These are phyloP conservation scores for Pseudodiploospora longispora DNA, from an alignment of 2,329 filamentous ascomycete species.

Conservation along the genomic window DNA sequence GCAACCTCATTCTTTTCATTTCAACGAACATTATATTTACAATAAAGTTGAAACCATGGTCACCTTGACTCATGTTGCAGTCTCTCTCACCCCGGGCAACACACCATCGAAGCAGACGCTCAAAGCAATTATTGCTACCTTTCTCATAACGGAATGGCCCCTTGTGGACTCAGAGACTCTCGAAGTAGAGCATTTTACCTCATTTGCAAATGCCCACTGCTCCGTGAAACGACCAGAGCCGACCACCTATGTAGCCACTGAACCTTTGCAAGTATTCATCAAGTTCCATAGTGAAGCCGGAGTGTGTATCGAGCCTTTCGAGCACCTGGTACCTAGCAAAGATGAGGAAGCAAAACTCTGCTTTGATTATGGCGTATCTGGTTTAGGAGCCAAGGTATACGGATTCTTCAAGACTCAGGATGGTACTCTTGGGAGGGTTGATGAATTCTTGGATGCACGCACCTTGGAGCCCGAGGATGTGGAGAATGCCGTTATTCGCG, in stretches of 20 bases:
- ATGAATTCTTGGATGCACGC: conserved; percentile 11
- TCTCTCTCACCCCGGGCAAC: conserved; percentile 7
- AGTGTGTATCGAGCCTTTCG: conserved; percentile 4
- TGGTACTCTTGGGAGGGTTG: conserved; percentile 10
- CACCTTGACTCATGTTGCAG: conserved; percentile 1
- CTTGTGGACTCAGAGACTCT: conserved; percentile 6
- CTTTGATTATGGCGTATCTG: conserved; percentile 7
- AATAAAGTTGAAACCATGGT: background rate
- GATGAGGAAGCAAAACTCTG: conserved; percentile 8
- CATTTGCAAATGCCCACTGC: conserved; percentile 9
- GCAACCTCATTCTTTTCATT: too few relatives aligned
- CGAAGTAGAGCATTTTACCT: conserved; percentile 4
- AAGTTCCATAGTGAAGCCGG: conserved; percentile 8
- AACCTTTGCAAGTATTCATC: conserved; percentile 13
- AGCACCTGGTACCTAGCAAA: conserved; percentile 9
- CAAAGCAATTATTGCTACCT: conserved; percentile 9
- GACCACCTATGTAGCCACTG: background rate
- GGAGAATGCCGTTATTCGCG: conserved; percentile 8
- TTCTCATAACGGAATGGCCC: conserved; percentile 11
- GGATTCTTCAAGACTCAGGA: conserved; percentile 12
- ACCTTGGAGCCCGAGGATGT: conserved; percentile 11
- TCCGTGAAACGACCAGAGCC: conserved; percentile 6
- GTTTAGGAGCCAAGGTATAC: conserved; percentile 9
- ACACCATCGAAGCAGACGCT: conserved; percentile 5
- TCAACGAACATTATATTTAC: too few relatives aligned